phyloP scores from a whole-genome alignment of 208 protist genomes.

The Strigomonas galati region DNA sequence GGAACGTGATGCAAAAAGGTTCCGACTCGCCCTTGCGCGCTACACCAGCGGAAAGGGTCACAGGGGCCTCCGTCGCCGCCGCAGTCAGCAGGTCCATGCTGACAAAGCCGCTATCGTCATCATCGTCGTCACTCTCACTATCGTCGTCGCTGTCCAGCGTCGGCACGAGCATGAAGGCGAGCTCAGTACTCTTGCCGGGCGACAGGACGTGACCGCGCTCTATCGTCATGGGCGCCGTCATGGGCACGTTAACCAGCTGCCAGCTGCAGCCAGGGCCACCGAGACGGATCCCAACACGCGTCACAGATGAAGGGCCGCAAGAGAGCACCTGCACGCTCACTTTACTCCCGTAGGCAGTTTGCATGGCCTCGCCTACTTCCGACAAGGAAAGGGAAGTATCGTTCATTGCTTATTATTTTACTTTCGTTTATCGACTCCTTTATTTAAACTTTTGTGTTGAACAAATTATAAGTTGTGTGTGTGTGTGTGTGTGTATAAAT shows the following conservation, averaged over 20 bases:
- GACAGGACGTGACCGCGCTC: constrained; percentile 8
- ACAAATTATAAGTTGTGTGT: not conserved
- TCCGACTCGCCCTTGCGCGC: not conserved
- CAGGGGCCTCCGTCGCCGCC: constrained; percentile 12
- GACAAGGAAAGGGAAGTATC: constrained; percentile 46
- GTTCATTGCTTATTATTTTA: constrained; percentile 18
- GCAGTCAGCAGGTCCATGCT: constrained; percentile 17
- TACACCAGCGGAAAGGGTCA: constrained; percentile 6
- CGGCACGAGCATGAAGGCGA: constrained; percentile 29
- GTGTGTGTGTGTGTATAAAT: not conserved
- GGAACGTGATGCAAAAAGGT: not conserved
- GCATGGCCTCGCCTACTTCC: constrained; percentile 27
- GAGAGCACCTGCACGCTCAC: constrained; percentile 31
- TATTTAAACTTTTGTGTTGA: not conserved
- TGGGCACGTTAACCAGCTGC: constrained; percentile 42
- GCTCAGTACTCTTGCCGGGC: constrained; percentile 30
- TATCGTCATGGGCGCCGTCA: constrained; percentile 28
- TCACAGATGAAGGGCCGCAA: constrained; percentile 18
- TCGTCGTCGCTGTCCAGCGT: constrained; percentile 10
- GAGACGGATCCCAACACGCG: constrained; percentile 39
- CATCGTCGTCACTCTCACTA: constrained; percentile 13
- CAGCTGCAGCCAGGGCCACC: constrained; percentile 50
- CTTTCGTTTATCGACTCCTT: not conserved
- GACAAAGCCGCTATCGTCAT: constrained; percentile 13
- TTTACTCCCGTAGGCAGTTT: constrained; percentile 27